Percentiles rank a stretch among this genome's conserved stretches.
Conservation (phyloP, 306 rosid genomes). For the Citrullus amarus region DNA sequence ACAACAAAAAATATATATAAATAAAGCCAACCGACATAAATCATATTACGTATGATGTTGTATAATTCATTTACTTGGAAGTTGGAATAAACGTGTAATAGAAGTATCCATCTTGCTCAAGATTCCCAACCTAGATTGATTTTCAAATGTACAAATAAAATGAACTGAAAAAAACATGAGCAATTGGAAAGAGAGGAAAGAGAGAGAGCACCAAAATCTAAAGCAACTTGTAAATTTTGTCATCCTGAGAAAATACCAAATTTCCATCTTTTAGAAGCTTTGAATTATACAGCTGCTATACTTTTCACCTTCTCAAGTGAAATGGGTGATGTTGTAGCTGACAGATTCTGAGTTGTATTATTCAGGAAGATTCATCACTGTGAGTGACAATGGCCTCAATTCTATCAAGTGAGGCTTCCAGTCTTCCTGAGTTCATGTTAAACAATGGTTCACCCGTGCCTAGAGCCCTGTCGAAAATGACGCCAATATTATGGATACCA, state of each 20-base stretch:
- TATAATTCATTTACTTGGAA: neutral
- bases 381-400: constrained; percentile 79
- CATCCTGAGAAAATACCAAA: neutral
- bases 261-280: constrained; percentile 3
- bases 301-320: neutral
- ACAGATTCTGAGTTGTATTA: neutral
- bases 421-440: constrained; percentile 75
- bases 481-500: constrained; percentile 7
- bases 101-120: neutral
- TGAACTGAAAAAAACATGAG: neutral
- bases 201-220: neutral
- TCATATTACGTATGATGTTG: too few relatives aligned
- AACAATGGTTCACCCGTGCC: constrained; percentile 83
- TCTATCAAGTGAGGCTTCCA: constrained; percentile 88
- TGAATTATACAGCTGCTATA: neutral
- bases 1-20: too few relatives aligned
- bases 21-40: too few relatives aligned
- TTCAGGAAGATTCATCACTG: constrained; percentile 25
- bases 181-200: neutral
- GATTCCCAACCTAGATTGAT: neutral
- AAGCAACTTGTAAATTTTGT: neutral
- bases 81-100: neutral
- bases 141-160: neutral
- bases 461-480: constrained; percentile 40
- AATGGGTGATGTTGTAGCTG: neutral